phyloP scores from a whole-genome alignment of 2,329 filamentous ascomycete species.

The Ascosphaera acerosa region DNA sequence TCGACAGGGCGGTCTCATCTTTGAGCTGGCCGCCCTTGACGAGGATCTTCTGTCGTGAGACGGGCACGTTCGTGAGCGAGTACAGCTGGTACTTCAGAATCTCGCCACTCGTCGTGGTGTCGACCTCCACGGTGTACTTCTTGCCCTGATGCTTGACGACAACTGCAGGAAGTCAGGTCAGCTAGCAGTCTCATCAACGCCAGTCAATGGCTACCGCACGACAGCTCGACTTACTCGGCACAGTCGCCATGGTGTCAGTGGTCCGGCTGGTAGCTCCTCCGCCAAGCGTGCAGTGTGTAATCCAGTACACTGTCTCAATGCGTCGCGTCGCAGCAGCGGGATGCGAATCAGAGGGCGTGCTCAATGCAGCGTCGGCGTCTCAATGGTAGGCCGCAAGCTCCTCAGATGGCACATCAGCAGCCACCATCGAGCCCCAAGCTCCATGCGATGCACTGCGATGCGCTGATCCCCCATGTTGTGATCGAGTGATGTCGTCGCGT shows the following conservation, averaged over 20 bases:
- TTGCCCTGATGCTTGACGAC: conserved; percentile 89
- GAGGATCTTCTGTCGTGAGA: conserved; percentile 84
- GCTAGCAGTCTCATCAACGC: conserved; percentile 1
- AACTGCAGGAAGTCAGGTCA: conserved; percentile 28
- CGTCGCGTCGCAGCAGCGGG: too few species aligned
- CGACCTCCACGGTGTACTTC: conserved; percentile 82
- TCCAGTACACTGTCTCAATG: too few species aligned
- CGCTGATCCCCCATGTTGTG: too few species aligned
- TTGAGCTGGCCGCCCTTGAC: conserved; percentile 89
- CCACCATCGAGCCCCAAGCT: too few species aligned
- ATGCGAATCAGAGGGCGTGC: too few species aligned
- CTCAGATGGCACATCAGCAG: too few species aligned
- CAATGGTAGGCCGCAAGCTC: too few species aligned
- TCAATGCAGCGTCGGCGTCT: too few species aligned
- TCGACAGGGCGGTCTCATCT: conserved; percentile 70
- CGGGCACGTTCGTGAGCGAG: conserved; percentile 86
- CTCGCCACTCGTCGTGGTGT: conserved; percentile 60
- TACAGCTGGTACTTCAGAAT: conserved; percentile 90
- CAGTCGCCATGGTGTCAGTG: conserved; percentile 25
- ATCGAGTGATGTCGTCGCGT: too few species aligned
- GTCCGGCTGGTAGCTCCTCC: background rate
- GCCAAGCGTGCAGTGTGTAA: too few species aligned
- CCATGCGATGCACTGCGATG: too few species aligned
- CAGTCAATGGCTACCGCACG: background rate
- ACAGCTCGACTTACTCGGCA: conserved; percentile 27